Conservation (phyloP, 1,139 yeast species). For the Yamadazyma oceani region DNA sequence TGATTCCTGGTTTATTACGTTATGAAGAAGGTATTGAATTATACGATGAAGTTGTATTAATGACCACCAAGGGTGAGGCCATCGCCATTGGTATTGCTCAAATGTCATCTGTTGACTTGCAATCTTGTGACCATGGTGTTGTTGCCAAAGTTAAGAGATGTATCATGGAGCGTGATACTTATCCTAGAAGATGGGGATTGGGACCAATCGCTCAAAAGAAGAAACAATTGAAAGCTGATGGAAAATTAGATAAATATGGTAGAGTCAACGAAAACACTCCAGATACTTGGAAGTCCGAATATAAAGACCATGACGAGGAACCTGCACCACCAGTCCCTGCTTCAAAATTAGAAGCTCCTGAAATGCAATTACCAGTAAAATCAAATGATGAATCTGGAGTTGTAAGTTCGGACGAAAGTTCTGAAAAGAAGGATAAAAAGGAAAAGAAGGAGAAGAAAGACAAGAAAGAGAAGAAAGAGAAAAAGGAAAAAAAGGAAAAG, state of each 20-base stretch:
- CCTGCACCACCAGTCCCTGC: slow-evolving; percentile 55
- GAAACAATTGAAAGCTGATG: slow-evolving; percentile 96
- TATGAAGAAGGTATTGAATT: slow-evolving; percentile 97
- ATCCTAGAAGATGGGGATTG: slow-evolving; percentile 99
- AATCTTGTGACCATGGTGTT: slow-evolving; percentile 96
- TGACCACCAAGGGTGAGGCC: slow-evolving; percentile 99
- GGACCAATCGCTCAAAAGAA: slow-evolving; percentile 99
- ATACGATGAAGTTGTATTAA: slow-evolving; percentile 95
- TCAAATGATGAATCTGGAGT: slow-evolving; percentile 33
- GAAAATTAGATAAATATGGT: slow-evolving; percentile 95
- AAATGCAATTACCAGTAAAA: slow-evolving; percentile 54
- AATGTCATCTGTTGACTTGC: slow-evolving; percentile 97
- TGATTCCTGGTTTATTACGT: slow-evolving; percentile 98
- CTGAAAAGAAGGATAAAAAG: slow-evolving; percentile 62
- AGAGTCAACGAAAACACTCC: slow-evolving; percentile 93
- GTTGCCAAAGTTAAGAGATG: slow-evolving; percentile 99
- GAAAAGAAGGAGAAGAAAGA: slow-evolving; percentile 68
- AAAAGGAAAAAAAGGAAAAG: slow-evolving; percentile 36
- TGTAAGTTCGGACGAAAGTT: slow-evolving; percentile 30
- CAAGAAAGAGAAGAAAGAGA: slow-evolving; percentile 55
- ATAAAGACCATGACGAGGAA: slow-evolving; percentile 76
- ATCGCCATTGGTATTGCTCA: slow-evolving; percentile 98
- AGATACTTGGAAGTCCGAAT: slow-evolving; percentile 83
- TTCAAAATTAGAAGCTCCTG: slow-evolving; percentile 48
- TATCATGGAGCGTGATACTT: slow-evolving; percentile 98